Conservation (phyloP, 169 alveolate genomes). For the Eimeria falciformis region DNA sequence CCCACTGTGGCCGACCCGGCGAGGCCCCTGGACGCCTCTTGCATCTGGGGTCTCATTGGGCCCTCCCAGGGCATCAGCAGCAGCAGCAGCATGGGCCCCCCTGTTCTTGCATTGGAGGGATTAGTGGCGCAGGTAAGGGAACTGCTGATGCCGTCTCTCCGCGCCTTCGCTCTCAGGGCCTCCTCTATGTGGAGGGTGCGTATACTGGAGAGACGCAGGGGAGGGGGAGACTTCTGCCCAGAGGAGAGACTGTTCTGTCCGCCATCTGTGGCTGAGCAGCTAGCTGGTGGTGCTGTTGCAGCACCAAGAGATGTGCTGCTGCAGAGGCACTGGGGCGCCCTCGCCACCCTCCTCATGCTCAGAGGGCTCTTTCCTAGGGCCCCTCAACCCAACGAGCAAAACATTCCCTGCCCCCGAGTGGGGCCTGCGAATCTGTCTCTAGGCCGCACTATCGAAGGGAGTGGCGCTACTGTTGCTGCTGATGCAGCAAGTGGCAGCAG, state of each 20-base stretch:
- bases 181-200: background rate
- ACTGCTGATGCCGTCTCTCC: conserved; percentile 7
- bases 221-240: conserved; percentile 27
- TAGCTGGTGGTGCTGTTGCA: background rate
- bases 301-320: conserved; percentile 38
- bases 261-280: conserved; percentile 22
- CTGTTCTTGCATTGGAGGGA: background rate
- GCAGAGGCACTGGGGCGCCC: conserved; percentile 54
- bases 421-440: conserved; percentile 18
- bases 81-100: background rate
- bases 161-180: conserved; percentile 16
- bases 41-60: conserved; percentile 32
- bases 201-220: conserved; percentile 22
- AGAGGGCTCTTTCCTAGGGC: conserved; percentile 4
- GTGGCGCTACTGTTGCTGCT: conserved; percentile 21
- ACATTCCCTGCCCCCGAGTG: conserved; percentile 15
- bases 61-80: background rate
- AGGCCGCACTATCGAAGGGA: conserved; percentile 35
- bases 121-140: background rate
- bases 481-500: background rate
- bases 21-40: conserved; percentile 41
- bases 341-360: conserved; percentile 15
- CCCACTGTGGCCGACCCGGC: conserved; percentile 26
- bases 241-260: conserved; percentile 14
- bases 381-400: conserved; percentile 6